These are phyloP conservation scores for Vigna angularis DNA, from an alignment of 306 rosid species.

Conservation along the genomic window DNA sequence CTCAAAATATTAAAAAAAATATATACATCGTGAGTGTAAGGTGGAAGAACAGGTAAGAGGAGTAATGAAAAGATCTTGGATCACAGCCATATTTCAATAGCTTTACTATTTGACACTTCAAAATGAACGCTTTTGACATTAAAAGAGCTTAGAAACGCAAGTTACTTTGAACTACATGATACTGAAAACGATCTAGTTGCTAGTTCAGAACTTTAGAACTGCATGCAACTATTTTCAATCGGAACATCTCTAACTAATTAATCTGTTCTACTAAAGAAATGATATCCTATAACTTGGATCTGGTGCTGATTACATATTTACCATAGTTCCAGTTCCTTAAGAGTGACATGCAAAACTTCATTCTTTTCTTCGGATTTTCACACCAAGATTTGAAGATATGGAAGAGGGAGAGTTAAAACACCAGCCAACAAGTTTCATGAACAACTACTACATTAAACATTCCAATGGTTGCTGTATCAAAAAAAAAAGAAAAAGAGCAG, in stretches of 20 bases:
- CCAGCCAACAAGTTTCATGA: no score
- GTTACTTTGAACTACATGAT: not conserved
- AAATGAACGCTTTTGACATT: not conserved
- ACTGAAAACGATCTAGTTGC: not conserved
- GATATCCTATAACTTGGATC: constrained; percentile 17
- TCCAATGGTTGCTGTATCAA: no score
- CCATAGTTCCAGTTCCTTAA: not conserved
- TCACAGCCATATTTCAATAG: not conserved
- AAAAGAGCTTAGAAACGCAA: not conserved
- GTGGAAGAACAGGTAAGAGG: not conserved
- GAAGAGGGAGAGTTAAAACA: no score
- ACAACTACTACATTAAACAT: no score
- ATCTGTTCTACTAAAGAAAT: not conserved
- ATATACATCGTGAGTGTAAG: not conserved
- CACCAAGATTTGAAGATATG: no score
- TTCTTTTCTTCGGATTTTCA: not conserved
- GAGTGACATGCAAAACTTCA: constrained; percentile 16
- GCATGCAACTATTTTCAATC: constrained; percentile 9
- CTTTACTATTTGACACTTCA: not conserved
- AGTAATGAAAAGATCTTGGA: not conserved
- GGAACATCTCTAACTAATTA: constrained; percentile 7
- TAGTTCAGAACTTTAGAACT: constrained; percentile 15
- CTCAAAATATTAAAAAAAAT: no score
- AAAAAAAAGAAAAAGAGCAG: no score
- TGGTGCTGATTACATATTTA: not conserved